phyloP scores from a whole-genome alignment of 345 rosid species.

The Cardamine occulta region DNA sequence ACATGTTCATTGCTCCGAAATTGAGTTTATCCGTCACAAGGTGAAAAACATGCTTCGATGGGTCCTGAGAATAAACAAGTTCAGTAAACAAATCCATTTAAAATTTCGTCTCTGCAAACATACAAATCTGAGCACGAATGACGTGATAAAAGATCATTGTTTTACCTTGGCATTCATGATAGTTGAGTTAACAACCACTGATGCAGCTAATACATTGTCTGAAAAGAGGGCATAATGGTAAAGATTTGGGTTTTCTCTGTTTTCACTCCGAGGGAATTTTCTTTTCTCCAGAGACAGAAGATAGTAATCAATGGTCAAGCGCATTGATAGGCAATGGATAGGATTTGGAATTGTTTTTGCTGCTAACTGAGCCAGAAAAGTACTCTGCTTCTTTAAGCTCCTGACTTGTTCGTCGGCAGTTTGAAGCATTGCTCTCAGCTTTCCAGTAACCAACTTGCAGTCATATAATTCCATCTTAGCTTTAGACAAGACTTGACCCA shows the following conservation, averaged over 20 bases:
- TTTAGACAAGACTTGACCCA: constrained; percentile 89
- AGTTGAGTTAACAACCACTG: constrained; percentile 98
- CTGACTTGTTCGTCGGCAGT: constrained; percentile 97
- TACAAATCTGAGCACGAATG: background rate
- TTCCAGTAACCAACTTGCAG: constrained; percentile 93
- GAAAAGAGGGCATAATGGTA: constrained; percentile 97
- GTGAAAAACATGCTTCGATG: constrained; percentile 96
- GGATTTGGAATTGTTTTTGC: constrained; percentile 97
- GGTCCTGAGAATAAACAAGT: constrained; percentile 60
- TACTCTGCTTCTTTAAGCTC: constrained; percentile 98
- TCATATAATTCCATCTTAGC: constrained; percentile 85
- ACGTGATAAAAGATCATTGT: constrained; percentile 5
- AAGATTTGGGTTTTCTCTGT: constrained; percentile 81
- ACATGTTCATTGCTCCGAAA: constrained; percentile 98
- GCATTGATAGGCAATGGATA: constrained; percentile 97
- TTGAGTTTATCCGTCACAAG: constrained; percentile 95
- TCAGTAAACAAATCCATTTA: background rate
- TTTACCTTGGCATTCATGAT: constrained; percentile 89
- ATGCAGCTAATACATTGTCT: constrained; percentile 99
- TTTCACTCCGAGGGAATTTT: constrained; percentile 84
- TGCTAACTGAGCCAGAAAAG: constrained; percentile 96
- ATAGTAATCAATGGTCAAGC: constrained; percentile 90
- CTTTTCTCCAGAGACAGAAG: constrained; percentile 92
- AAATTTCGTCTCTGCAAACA: background rate
- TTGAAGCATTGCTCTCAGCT: constrained; percentile 98